A percentile compares a stretch with the other conserved stretches of the same genome.
Conservation (phyloP, 331 rosid species). For the Quercus phellos region DNA sequence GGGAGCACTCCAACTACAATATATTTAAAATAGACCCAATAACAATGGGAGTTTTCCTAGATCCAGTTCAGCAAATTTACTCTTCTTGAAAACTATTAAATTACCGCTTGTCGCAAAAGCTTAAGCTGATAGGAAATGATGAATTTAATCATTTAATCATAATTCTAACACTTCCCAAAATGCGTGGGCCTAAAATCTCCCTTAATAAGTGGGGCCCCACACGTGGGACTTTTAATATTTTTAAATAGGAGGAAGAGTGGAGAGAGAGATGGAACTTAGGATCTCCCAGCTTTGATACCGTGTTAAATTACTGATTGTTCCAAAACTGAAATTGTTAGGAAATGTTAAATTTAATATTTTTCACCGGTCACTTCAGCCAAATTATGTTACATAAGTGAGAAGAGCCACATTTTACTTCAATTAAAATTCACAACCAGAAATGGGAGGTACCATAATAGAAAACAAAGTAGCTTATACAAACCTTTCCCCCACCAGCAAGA, state of each 20-base stretch:
- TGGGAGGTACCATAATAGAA: neutral
- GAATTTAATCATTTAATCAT: too few relatives aligned
- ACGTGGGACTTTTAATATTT: too few relatives aligned
- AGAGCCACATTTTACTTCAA: neutral
- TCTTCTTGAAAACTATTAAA: neutral
- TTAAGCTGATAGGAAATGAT: too few relatives aligned
- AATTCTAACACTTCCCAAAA: too few relatives aligned
- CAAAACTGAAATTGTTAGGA: too few relatives aligned
- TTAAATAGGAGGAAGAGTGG: too few relatives aligned
- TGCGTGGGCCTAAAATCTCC: too few relatives aligned
- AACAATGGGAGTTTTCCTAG: neutral
- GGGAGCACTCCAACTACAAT: neutral
- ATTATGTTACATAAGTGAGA: neutral
- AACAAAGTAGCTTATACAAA: constrained; percentile 26
- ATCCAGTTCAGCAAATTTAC: neutral
- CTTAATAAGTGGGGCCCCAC: too few relatives aligned
- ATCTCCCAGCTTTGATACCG: too few relatives aligned
- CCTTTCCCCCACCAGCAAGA: constrained; percentile 94
- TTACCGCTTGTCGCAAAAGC: too few relatives aligned
- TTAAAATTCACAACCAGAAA: neutral
- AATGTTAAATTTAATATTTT: neutral
- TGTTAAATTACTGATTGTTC: too few relatives aligned
- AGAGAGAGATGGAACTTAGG: too few relatives aligned
- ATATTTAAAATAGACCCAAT: neutral
- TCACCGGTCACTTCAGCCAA: neutral